A percentile compares a stretch with the other conserved stretches of the same genome.
phyloP scores from a whole-genome alignment of 192 early-diverging fungal species.

The Rhizoclosmatium globosum region DNA sequence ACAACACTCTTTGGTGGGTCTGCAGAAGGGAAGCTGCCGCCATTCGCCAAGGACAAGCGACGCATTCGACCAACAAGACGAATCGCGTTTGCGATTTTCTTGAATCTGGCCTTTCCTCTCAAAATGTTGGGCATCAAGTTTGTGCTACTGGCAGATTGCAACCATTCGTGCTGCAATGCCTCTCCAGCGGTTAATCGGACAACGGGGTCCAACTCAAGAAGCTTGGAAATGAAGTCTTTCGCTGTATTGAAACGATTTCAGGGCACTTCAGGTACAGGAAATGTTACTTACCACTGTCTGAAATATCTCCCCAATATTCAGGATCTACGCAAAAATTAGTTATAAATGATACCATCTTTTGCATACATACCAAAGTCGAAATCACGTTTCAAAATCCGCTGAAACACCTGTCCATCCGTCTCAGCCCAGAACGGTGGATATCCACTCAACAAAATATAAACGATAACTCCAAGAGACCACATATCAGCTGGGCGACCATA shows the following conservation, averaged over 20 bases:
- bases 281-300: conserved; percentile 33
- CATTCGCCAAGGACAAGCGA: too few relatives aligned
- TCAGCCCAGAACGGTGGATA: conserved; percentile 60
- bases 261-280: neutral
- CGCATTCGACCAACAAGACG: too few relatives aligned
- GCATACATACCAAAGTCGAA: conserved; percentile 59
- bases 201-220: conserved; percentile 73
- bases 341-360: too few relatives aligned
- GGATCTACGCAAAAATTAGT: conserved; percentile 9
- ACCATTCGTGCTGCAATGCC: conserved; percentile 56
- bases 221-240: conserved; percentile 75
- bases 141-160: neutral
- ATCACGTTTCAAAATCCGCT: conserved; percentile 69
- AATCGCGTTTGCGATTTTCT: too few relatives aligned
- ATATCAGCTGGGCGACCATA: neutral
- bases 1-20: too few relatives aligned
- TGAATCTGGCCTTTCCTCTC: too few relatives aligned
- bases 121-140: too few relatives aligned
- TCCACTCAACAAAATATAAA: conserved; percentile 60
- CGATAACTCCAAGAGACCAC: conserved; percentile 79
- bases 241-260: conserved; percentile 47
- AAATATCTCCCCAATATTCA: conserved; percentile 55
- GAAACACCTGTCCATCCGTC: conserved; percentile 63
- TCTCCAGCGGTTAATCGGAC: conserved; percentile 61
- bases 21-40: too few relatives aligned